Conservation (phyloP, 805 yeast species). For the Yamadazyma kitorensis region DNA sequence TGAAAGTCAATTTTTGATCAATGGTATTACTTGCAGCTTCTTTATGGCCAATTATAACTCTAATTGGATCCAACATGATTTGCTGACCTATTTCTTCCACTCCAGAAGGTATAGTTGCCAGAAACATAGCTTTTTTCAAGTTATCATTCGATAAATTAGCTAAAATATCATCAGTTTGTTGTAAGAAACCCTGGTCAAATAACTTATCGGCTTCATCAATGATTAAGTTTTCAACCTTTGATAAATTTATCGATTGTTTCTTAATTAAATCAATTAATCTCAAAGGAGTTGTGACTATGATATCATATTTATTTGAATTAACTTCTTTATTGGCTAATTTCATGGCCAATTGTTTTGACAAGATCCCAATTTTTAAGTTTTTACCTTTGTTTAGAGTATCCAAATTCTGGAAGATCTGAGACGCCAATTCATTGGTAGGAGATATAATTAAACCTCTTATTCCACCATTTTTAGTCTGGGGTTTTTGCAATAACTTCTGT, state of each 20-base stretch:
- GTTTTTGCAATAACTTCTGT: slow-evolving; percentile 40
- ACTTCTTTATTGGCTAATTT: slow-evolving; percentile 63
- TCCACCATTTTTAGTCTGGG: slow-evolving; percentile 39
- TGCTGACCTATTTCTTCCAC: slow-evolving; percentile 85
- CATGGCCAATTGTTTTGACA: slow-evolving; percentile 69
- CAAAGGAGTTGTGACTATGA: slow-evolving; percentile 84
- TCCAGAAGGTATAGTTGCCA: slow-evolving; percentile 93
- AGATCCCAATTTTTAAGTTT: slow-evolving; percentile 56
- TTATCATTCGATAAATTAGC: slow-evolving; percentile 48
- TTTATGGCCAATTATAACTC: slow-evolving; percentile 88
- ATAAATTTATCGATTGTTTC: slow-evolving; percentile 56
- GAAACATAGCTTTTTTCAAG: slow-evolving; percentile 74
- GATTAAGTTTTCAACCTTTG: slow-evolving; percentile 68
- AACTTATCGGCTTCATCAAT: slow-evolving; percentile 96
- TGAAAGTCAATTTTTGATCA: slow-evolving; percentile 77
- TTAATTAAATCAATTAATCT: slow-evolving; percentile 78
- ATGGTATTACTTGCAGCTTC: slow-evolving; percentile 87
- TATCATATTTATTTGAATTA: slow-evolving; percentile 64
- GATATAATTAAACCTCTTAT: slow-evolving; percentile 78
- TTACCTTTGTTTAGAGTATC: slow-evolving; percentile 55
- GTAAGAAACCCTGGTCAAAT: slow-evolving; percentile 81
- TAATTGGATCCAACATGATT: slow-evolving; percentile 81
- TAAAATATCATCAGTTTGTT: slow-evolving; percentile 85
- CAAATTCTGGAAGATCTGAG: slow-evolving; percentile 75
- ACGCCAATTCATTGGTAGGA: slow-evolving; percentile 93